These are phyloP conservation scores for Rubroshorea leprosula DNA, from an alignment of 345 rosid species.

Conservation along the genomic window DNA sequence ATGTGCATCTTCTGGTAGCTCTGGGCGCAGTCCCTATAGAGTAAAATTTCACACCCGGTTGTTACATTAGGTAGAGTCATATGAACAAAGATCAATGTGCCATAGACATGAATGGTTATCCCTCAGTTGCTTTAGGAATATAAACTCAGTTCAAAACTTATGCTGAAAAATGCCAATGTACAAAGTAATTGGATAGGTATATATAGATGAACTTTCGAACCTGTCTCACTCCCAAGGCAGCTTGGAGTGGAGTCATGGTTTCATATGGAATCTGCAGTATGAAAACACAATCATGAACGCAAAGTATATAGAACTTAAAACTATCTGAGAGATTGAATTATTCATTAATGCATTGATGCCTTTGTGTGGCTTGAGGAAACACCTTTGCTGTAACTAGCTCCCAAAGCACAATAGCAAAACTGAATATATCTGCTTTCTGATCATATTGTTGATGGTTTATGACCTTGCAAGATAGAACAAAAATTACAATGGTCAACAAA, in stretches of 20 bases:
- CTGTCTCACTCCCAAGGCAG: constrained; percentile 79
- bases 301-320: no score
- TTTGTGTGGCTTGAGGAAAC: constrained; percentile 8
- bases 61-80: not conserved
- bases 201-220: constrained; percentile 23
- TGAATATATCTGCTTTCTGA: constrained; percentile 70
- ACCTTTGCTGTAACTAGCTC: constrained; percentile 77
- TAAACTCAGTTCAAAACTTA: not conserved
- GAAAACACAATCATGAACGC: constrained; percentile 8
- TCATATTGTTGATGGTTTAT: constrained; percentile 68
- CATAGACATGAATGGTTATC: no score
- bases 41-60: not conserved
- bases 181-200: not conserved
- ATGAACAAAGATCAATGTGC: not conserved
- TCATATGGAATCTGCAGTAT: constrained; percentile 55
- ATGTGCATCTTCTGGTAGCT: constrained; percentile 44
- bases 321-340: not conserved
- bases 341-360: not conserved
- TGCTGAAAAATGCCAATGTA: not conserved
- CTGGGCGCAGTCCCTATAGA: constrained; percentile 64
- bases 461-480: constrained; percentile 36
- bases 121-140: no score
- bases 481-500: constrained; percentile 1
- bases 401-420: constrained; percentile 78
- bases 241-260: constrained; percentile 66